Conservation (phyloP, 2,329 filamentous ascomycete genomes). For the Trichoderma sp. region DNA sequence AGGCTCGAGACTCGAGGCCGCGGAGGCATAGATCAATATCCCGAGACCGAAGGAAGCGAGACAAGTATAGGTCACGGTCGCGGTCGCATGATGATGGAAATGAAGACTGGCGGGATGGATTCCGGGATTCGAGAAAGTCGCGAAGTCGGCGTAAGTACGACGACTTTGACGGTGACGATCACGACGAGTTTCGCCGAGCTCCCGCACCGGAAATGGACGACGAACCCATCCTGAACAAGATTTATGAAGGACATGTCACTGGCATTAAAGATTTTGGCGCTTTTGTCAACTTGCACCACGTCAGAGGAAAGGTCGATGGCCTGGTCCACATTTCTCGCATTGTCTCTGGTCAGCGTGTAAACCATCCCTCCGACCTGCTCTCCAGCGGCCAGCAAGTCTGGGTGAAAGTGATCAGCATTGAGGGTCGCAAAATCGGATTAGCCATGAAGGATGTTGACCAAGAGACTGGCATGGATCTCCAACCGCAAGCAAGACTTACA, state of each 20-base stretch:
- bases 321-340: conserved; percentile 93
- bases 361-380: conserved; percentile 88
- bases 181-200: conserved; percentile 66
- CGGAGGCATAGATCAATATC: conserved; percentile 48
- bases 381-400: conserved; percentile 81
- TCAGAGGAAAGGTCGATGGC: conserved; percentile 87
- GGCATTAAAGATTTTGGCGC: conserved; percentile 94
- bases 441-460: conserved; percentile 99
- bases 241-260: conserved; percentile 88
- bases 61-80: conserved; percentile 44
- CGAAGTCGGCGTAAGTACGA: conserved; percentile 44
- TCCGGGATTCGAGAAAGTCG: conserved; percentile 40
- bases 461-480: conserved; percentile 78
- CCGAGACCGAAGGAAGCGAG: conserved; percentile 44
- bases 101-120: conserved; percentile 51
- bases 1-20: conserved; percentile 48
- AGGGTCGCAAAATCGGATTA: conserved; percentile 78
- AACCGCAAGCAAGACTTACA: conserved; percentile 75
- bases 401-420: conserved; percentile 88
- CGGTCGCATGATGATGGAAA: conserved; percentile 47
- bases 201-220: conserved; percentile 80
- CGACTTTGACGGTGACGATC: conserved; percentile 48
- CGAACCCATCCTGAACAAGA: conserved; percentile 76
- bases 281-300: conserved; percentile 88
- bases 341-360: conserved; percentile 80